Evolutionary conservation across 805 yeast genomes (phyloP).

Genomic region (Lachancea sp.): DNA sequence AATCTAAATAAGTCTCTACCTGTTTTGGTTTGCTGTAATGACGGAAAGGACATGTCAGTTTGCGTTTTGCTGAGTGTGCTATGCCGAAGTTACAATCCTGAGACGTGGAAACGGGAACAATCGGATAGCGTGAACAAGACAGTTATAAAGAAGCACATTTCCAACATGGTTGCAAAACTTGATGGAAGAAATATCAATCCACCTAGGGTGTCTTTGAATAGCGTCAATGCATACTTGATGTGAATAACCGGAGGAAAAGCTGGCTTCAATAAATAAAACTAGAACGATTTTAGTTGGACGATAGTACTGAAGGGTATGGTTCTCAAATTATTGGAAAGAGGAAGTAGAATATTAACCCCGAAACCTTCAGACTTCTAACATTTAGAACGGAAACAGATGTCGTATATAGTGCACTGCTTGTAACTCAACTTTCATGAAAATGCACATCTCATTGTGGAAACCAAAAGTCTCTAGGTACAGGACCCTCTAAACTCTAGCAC

Average conservation of each 20-base stretch:
- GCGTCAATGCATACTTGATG: slow-evolving; percentile 57
- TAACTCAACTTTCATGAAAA: too few relatives aligned
- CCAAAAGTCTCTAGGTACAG: too few relatives aligned
- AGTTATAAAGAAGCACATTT: slow-evolving; percentile 49
- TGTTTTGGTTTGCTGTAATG: slow-evolving; percentile 50
- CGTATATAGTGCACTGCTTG: too few relatives aligned
- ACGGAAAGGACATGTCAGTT: slow-evolving; percentile 60
- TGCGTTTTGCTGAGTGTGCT: slow-evolving; percentile 52
- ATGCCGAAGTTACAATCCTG: slow-evolving; percentile 37
- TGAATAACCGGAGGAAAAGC: slow-evolving; percentile 21
- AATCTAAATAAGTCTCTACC: slow-evolving; percentile 12
- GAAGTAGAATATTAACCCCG: too few relatives aligned
- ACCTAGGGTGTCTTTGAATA: slow-evolving; percentile 67
- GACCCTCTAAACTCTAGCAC: too few relatives aligned
- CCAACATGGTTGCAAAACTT: slow-evolving; percentile 39
- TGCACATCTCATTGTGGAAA: too few relatives aligned
- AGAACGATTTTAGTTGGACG: too few relatives aligned
- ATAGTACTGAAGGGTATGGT: too few relatives aligned
- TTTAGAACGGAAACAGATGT: too few relatives aligned
- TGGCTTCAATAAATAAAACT: too few relatives aligned
- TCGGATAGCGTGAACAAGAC: slow-evolving; percentile 39
- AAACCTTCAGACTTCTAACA: too few relatives aligned
- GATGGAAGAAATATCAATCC: slow-evolving; percentile 54
- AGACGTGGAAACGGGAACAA: slow-evolving; percentile 34
- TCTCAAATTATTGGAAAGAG: too few relatives aligned